A percentile compares a stretch with the other conserved stretches of the same genome.
Evolutionary conservation across 2,329 filamentous ascomycete genomes (phyloP).

Genomic region (Parascedosporium putredinis): DNA sequence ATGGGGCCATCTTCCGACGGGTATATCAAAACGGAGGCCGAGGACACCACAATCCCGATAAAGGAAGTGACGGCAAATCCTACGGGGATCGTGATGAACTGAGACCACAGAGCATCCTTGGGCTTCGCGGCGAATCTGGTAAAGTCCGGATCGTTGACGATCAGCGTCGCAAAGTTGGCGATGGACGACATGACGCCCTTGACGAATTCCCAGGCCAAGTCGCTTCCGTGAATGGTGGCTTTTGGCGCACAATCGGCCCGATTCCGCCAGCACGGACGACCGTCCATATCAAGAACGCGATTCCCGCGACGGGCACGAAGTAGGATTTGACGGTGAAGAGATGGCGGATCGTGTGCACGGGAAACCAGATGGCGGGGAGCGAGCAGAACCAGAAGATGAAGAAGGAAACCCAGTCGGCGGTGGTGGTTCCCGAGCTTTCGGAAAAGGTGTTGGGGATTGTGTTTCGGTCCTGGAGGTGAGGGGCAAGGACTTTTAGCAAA

Average conservation of each 20-base stretch:
- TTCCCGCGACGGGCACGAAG: slow-evolving; percentile 71
- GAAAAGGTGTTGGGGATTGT: slow-evolving; percentile 59
- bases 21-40: slow-evolving; percentile 60
- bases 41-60: slow-evolving; percentile 71
- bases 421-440: slow-evolving; percentile 56
- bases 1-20: slow-evolving; percentile 40
- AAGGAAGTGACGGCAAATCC: slow-evolving; percentile 74
- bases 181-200: slow-evolving; percentile 82
- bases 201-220: slow-evolving; percentile 71
- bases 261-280: slow-evolving; percentile 71
- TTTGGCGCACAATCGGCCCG: slow-evolving; percentile 70
- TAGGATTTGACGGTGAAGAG: slow-evolving; percentile 85
- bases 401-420: slow-evolving; percentile 68
- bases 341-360: slow-evolving; percentile 79
- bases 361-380: slow-evolving; percentile 79
- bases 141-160: slow-evolving; percentile 76
- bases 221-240: slow-evolving; percentile 51
- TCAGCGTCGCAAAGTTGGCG: slow-evolving; percentile 82
- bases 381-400: slow-evolving; percentile 78
- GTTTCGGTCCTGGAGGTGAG: slow-evolving; percentile 29
- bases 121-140: slow-evolving; percentile 72
- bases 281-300: slow-evolving; percentile 82
- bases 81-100: slow-evolving; percentile 62
- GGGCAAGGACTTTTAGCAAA: too few species aligned
- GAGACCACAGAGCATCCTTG: slow-evolving; percentile 67